Conservation (phyloP, 306 rosid genomes). For the Carpinus viminea region DNA sequence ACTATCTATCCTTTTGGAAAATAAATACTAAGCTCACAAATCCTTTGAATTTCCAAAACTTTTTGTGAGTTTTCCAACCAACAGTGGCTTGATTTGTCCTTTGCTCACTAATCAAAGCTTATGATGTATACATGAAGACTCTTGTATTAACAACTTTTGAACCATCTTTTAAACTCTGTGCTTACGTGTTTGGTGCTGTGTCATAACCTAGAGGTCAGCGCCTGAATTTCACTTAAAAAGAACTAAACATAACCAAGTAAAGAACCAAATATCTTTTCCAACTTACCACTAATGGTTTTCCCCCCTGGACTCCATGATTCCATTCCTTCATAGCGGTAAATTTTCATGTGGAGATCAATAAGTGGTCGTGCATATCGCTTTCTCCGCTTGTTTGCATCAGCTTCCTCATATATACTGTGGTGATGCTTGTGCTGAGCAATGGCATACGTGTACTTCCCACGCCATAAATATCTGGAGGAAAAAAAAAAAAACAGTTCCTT, state of each 20-base stretch:
- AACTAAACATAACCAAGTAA: neutral
- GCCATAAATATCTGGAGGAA: slow-evolving; percentile 81
- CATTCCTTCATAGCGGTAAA: slow-evolving; percentile 88
- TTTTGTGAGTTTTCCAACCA: neutral
- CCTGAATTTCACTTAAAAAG: slow-evolving; percentile 18
- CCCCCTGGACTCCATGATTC: slow-evolving; percentile 73
- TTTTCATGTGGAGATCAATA: slow-evolving; percentile 95
- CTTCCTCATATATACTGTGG: slow-evolving; percentile 86
- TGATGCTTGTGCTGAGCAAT: slow-evolving; percentile 99
- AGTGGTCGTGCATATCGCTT: slow-evolving; percentile 98
- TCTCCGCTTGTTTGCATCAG: slow-evolving; percentile 94
- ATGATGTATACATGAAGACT: neutral
- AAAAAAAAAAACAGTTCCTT: slow-evolving; percentile 9
- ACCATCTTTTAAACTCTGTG: neutral
- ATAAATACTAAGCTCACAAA: neutral
- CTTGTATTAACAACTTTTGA: neutral
- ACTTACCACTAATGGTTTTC: slow-evolving; percentile 82
- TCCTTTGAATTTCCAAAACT: neutral
- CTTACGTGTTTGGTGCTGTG: neutral
- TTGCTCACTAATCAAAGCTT: neutral
- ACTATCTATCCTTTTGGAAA: neutral
- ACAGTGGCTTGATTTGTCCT: neutral
- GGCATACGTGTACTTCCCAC: slow-evolving; percentile 83
- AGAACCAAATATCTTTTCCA: slow-evolving; percentile 13
- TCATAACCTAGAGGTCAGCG: neutral